phyloP scores from a whole-genome alignment of 192 early-diverging fungal genomes.

The Podila epigama region DNA sequence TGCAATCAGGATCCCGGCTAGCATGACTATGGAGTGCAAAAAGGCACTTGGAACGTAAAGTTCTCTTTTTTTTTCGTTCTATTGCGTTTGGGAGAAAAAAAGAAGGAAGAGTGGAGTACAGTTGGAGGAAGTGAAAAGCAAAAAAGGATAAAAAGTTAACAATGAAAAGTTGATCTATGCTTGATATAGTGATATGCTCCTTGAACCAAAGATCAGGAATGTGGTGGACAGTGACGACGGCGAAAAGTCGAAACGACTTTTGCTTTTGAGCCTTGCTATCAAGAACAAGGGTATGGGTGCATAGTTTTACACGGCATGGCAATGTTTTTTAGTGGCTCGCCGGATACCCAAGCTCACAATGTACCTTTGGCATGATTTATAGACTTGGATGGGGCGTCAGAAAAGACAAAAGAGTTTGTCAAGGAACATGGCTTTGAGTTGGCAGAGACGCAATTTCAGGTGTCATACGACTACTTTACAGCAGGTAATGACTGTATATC shows the following conservation, averaged over 20 bases:
- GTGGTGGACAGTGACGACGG: constrained; percentile 64
- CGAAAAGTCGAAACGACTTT: constrained; percentile 56
- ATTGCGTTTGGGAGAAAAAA: not conserved
- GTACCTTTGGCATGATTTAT: constrained; percentile 11
- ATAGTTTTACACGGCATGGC: not conserved
- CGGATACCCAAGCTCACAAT: too few species aligned
- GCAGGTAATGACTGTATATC: constrained; percentile 66
- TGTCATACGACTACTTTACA: constrained; percentile 91
- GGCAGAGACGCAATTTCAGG: constrained; percentile 59
- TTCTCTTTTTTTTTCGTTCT: not conserved
- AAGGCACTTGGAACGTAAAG: constrained; percentile 52
- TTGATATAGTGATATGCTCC: constrained; percentile 60
- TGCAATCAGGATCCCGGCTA: constrained; percentile 71
- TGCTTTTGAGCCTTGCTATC: constrained; percentile 58
- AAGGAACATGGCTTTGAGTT: constrained; percentile 57
- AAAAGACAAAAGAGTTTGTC: constrained; percentile 56
- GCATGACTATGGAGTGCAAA: constrained; percentile 58
- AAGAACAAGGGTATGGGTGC: constrained; percentile 29
- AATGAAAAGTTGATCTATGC: too few species aligned
- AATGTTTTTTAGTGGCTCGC: not conserved
- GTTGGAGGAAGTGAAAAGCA: not conserved
- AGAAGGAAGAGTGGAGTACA: not conserved
- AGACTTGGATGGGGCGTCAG: constrained; percentile 57
- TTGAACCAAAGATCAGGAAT: constrained; percentile 70
- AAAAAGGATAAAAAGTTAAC: too few species aligned